Evolutionary conservation across 169 alveolate genomes (phyloP).

Genomic region (Eimeria maxima): DNA sequence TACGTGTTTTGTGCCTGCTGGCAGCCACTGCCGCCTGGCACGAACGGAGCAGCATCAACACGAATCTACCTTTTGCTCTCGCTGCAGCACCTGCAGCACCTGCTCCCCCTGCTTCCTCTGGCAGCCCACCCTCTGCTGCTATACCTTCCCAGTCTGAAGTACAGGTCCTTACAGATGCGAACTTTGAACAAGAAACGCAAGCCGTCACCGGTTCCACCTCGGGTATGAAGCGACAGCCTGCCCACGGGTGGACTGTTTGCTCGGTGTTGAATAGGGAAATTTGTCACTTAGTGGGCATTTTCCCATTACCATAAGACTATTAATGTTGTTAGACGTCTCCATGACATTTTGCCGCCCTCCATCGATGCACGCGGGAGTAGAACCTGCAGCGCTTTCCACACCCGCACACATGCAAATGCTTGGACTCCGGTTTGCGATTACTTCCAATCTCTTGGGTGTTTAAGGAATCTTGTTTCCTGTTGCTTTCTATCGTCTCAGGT

Average conservation of each 20-base stretch:
- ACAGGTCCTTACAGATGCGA: conserved; percentile 80
- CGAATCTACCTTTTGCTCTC: background rate
- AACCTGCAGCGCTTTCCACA: background rate
- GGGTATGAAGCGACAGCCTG: conserved; percentile 35
- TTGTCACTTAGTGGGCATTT: background rate
- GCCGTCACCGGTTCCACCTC: conserved; percentile 82
- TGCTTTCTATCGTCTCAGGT: conserved; percentile 80
- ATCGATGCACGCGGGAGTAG: background rate
- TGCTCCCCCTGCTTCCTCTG: conserved; percentile 1
- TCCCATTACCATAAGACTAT: background rate
- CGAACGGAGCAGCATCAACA: conserved; percentile 6
- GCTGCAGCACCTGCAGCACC: conserved; percentile 61
- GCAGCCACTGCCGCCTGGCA: conserved; percentile 34
- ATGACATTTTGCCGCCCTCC: background rate
- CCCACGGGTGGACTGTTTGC: background rate
- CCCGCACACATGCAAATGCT: background rate
- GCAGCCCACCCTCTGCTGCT: conserved; percentile 42
- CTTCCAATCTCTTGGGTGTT: background rate
- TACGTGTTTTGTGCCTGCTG: conserved; percentile 64
- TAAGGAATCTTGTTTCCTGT: background rate
- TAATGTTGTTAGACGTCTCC: background rate
- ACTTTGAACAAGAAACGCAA: conserved; percentile 82
- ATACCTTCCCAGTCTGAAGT: conserved; percentile 26
- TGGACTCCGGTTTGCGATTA: too few species aligned
- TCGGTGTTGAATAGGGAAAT: background rate